phyloP scores from a whole-genome alignment of 805 yeast genomes.

The Metschnikowia amazonensis region DNA sequence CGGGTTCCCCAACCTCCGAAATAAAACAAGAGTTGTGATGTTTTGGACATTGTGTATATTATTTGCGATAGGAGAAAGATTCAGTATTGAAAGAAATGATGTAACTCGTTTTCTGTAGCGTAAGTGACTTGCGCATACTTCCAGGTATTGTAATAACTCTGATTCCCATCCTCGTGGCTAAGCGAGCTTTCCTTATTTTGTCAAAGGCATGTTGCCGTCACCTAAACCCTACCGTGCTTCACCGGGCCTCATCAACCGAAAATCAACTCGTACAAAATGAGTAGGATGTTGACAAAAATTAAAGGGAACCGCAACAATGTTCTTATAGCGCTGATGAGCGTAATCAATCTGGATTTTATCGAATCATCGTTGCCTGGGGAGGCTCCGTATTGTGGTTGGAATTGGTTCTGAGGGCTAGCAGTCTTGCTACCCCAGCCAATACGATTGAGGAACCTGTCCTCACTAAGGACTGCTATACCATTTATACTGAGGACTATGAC shows the following conservation, averaged over 20 bases:
- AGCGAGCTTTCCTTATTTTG: neutral
- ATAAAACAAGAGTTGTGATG: slow-evolving; percentile 14
- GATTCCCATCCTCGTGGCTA: neutral
- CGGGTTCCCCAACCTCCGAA: slow-evolving; percentile 16
- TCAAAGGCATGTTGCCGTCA: neutral
- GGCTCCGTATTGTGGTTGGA: slow-evolving; percentile 31
- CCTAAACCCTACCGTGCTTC: neutral
- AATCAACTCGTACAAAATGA: slow-evolving; percentile 66
- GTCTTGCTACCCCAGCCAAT: slow-evolving; percentile 34
- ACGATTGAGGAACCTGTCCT: slow-evolving; percentile 73
- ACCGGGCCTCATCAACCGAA: slow-evolving; percentile 44
- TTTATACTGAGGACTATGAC: slow-evolving; percentile 60
- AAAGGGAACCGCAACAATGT: slow-evolving; percentile 73
- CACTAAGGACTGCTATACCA: slow-evolving; percentile 74
- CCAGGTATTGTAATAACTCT: neutral
- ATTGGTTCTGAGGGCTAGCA: slow-evolving; percentile 16
- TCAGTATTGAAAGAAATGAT: neutral
- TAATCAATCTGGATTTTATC: slow-evolving; percentile 56
- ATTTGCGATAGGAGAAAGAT: slow-evolving; percentile 10
- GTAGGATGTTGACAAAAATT: slow-evolving; percentile 60
- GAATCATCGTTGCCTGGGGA: slow-evolving; percentile 40
- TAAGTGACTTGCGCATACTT: neutral
- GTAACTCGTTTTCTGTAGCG: neutral
- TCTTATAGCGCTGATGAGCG: slow-evolving; percentile 68
- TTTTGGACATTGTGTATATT: slow-evolving; percentile 12